phyloP scores from a whole-genome alignment of 495 filamentous ascomycete genomes.

The Lasiosphaeriaceae sp. region DNA sequence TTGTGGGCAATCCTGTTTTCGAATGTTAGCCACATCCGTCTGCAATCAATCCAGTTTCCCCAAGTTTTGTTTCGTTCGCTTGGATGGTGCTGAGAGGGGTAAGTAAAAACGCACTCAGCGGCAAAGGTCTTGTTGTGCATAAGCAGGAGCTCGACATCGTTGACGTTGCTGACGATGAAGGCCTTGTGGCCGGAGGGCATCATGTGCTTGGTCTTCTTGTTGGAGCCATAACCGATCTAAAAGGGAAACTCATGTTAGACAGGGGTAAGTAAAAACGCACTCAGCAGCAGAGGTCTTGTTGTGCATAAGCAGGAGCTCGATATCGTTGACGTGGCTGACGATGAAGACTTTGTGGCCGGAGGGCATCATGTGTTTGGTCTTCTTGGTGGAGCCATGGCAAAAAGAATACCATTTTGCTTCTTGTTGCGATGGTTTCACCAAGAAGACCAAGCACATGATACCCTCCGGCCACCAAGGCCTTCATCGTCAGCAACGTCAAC shows the following conservation, averaged over 20 bases:
- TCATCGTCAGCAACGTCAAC: too few relatives aligned
- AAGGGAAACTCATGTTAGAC: constrained; percentile 14
- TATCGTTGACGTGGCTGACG: constrained; percentile 89
- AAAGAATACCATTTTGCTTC: too few relatives aligned
- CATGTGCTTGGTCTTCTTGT: constrained; percentile 98
- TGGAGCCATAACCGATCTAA: constrained; percentile 95
- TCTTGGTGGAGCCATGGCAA: constrained; percentile 97
- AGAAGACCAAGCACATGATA: too few relatives aligned
- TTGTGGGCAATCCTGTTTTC: constrained; percentile 80
- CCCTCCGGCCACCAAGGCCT: too few relatives aligned
- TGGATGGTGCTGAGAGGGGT: not conserved
- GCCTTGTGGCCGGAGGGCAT: constrained; percentile 99
- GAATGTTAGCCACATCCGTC: constrained; percentile 1
- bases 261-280: constrained; percentile 55
- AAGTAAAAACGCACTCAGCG: constrained; percentile 77
- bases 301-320: constrained; percentile 99
- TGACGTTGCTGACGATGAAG: constrained; percentile 94
- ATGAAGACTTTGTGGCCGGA: constrained; percentile 99
- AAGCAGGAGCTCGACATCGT: constrained; percentile 93
- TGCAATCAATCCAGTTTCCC: not conserved
- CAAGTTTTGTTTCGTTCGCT: not conserved
- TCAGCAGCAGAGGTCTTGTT: constrained; percentile 98
- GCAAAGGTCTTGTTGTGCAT: constrained; percentile 99
- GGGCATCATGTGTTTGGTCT: constrained; percentile 97
- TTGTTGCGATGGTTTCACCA: too few relatives aligned